Evolutionary conservation across 225 moss, liverwort and hornwort species (phyloP).

Genomic region (Physcomitrellopsis africana): DNA sequence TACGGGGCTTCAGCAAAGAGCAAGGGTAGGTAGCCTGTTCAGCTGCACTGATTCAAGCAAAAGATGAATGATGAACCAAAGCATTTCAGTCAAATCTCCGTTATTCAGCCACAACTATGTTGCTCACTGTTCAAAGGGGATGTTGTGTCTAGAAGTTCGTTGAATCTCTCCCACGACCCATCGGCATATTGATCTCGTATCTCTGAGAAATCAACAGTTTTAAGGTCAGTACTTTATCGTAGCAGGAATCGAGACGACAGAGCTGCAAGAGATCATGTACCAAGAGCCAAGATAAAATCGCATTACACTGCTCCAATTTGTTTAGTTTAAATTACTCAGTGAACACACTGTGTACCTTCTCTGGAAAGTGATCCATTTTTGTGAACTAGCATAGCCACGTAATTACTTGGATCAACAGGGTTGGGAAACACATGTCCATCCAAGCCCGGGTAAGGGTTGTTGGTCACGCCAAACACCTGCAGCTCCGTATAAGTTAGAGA

Average conservation of each 20-base stretch:
- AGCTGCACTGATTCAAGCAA: not conserved
- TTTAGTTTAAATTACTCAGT: not conserved
- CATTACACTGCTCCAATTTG: too few species aligned
- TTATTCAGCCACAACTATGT: not conserved
- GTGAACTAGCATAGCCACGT: conserved; percentile 91
- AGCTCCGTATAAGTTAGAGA: conserved; percentile 1
- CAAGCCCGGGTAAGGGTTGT: conserved; percentile 69
- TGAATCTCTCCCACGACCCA: conserved; percentile 85
- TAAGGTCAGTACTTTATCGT: not conserved
- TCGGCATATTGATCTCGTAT: conserved; percentile 67
- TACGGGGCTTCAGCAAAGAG: not conserved
- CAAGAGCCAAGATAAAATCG: not conserved
- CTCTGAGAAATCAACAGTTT: conserved; percentile 43
- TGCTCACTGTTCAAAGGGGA: conserved; percentile 74
- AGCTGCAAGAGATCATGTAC: not conserved
- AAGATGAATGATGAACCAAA: not conserved
- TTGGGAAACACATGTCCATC: conserved; percentile 92
- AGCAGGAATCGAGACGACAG: not conserved
- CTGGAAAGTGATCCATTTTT: conserved; percentile 94
- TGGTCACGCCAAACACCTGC: conserved; percentile 90
- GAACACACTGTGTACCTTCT: conserved; percentile 56
- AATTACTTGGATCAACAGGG: conserved; percentile 74
- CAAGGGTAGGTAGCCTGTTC: not conserved
- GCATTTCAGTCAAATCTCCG: not conserved
- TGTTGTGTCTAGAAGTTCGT: conserved; percentile 60